Evolutionary conservation across 2,329 filamentous ascomycete genomes (phyloP), one percentile per base, ranked within the genome.

Genomic region (Exophiala sp.): DNA sequence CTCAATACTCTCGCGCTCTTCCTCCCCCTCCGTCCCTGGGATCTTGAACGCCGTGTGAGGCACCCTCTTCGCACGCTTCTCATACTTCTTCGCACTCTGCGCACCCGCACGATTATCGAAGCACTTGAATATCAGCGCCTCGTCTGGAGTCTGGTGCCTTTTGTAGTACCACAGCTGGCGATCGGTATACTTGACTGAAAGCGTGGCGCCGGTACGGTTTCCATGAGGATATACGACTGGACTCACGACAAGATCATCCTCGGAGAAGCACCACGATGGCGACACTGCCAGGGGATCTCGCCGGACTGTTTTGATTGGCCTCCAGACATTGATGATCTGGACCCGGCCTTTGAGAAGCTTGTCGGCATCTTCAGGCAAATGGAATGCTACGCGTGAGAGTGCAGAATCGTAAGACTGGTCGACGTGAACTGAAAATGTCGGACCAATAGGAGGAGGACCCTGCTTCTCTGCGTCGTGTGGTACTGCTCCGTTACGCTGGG

Each of bases 91-190:
- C 38, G 38, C 38, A 23, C 38, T 41, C 14, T 41, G 38, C 19
- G 38, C 7, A 41, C 38, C 38, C 9, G 21, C 38, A 22, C 38
- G 38, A 24, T 21, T 41, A 14, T 41, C 38, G 18, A 41, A 41
- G 23, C 21, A 41, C 38, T 41, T 41, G 19, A 41, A 41, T 41
- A 41, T 23, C 19, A 41, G 18, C 38, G 21, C 38, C 21, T 41
- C 38, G 8, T 41, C 38, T 24, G 38, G 38, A 23, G 38, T 41
- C 22, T 41, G 38, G 5, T 41, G 38, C 14, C 16, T 4, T 23
- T 41, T 41, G 38, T 41, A 41, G 38, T 41, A 41, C 38, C 38
- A 41, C 38, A 21, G 38, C 19, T 41, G 38, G 38, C 38, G 38
- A 19, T 41, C 38, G 14, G 38, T 41, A 19, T 41, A 41, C 38